Percentiles rank a stretch among this genome's conserved stretches.
phyloP scores from a whole-genome alignment of 371 early-diverging fungal genomes.

The Mucor piriformis region DNA sequence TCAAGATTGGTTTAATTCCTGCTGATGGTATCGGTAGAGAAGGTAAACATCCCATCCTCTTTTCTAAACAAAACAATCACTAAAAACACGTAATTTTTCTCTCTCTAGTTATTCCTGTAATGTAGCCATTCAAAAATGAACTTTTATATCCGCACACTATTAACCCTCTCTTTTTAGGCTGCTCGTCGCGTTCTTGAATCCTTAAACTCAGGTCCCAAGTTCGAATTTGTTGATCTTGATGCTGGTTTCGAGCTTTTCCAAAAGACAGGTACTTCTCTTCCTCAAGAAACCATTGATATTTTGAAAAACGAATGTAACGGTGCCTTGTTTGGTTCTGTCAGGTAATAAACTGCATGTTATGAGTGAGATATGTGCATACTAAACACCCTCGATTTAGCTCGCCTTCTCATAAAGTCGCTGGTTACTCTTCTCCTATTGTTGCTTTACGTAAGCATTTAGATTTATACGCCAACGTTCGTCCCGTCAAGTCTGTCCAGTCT shows the following conservation, averaged over 20 bases:
- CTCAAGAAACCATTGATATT: conserved; percentile 78
- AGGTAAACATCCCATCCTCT: conserved; percentile 51
- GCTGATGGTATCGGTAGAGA: conserved; percentile 96
- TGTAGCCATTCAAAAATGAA: not conserved
- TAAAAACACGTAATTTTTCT: not conserved
- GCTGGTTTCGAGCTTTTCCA: conserved; percentile 96
- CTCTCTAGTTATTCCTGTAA: conserved; percentile 34
- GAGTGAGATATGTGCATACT: not conserved
- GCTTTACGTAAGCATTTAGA: conserved; percentile 91
- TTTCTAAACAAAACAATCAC: too few relatives aligned
- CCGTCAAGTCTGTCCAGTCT: conserved; percentile 74
- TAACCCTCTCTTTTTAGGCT: conserved; percentile 57
- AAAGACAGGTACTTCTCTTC: conserved; percentile 89
- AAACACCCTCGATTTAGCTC: conserved; percentile 66
- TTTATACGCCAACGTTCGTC: conserved; percentile 94
- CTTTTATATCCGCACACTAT: not conserved
- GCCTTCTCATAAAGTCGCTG: conserved; percentile 94
- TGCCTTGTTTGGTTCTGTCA: conserved; percentile 96
- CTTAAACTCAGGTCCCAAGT: conserved; percentile 59
- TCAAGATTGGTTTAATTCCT: conserved; percentile 90
- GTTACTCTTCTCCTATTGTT: conserved; percentile 96
- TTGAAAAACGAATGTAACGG: conserved; percentile 85
- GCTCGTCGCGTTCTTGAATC: conserved; percentile 87
- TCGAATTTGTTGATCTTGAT: conserved; percentile 81
- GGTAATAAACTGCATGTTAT: conserved; percentile 50